Conservation (phyloP, 129 eudicot genomes). For the Calendula officinalis region DNA sequence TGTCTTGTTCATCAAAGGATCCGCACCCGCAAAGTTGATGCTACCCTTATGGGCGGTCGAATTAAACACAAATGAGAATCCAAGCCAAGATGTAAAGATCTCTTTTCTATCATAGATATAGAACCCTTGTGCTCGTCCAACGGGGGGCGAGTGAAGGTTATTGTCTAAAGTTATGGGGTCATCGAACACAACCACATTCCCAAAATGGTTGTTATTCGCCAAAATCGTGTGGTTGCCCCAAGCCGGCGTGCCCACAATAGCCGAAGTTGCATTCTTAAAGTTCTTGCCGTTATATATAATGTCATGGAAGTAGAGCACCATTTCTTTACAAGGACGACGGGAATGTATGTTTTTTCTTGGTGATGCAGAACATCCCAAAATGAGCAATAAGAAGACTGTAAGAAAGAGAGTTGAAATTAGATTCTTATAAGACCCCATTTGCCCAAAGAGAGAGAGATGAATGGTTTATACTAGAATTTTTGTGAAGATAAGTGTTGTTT, state of each 20-base stretch:
- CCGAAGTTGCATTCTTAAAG: conserved; percentile 56
- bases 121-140: conserved; percentile 75
- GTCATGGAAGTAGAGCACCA: conserved; percentile 65
- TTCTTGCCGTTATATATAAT: conserved; percentile 56
- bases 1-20: conserved; percentile 71
- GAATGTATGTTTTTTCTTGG: conserved; percentile 26
- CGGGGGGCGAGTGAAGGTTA: conserved; percentile 58
- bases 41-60: conserved; percentile 57
- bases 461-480: conserved; percentile 6
- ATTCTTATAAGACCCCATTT: conserved; percentile 32
- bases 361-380: conserved; percentile 28
- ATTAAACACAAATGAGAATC: conserved; percentile 65
- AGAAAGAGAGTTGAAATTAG: conserved; percentile 20
- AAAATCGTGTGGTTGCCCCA: conserved; percentile 58
- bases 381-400: conserved; percentile 31
- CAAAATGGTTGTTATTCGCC: conserved; percentile 47
- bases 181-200: conserved; percentile 66
- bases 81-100: conserved; percentile 55
- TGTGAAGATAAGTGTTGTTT: conserved; percentile 23
- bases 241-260: conserved; percentile 61
- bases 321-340: conserved; percentile 50
- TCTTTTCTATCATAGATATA: conserved; percentile 55
- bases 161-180: conserved; percentile 70
- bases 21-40: conserved; percentile 69
- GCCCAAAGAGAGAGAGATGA: background rate